Percentiles rank a stretch among this genome's conserved stretches.
Conservation (phyloP, 2,329 filamentous ascomycete species). For the Xylariales sp. region DNA sequence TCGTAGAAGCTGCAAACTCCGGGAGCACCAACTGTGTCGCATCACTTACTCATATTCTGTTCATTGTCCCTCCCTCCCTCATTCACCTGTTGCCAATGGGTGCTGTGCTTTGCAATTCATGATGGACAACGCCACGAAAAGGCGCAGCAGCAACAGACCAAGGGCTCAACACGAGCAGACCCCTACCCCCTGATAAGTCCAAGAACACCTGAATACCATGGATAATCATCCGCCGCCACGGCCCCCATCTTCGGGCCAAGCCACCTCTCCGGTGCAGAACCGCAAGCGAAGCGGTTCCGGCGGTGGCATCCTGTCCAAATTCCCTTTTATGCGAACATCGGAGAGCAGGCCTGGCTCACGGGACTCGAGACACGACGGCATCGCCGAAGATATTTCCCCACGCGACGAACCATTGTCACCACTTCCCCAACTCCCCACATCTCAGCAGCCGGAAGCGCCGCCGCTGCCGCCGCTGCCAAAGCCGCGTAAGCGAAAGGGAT, state of each 20-base stretch:
- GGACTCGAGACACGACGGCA: constrained; percentile 19
- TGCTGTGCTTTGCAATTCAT: no score
- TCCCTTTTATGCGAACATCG: constrained; percentile 60
- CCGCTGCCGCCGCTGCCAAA: constrained; percentile 38
- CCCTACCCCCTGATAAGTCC: constrained; percentile 6
- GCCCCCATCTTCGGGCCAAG: constrained; percentile 10
- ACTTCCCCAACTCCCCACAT: constrained; percentile 24
- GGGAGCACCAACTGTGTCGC: no score
- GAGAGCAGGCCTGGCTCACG: constrained; percentile 22
- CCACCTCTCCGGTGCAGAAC: constrained; percentile 20
- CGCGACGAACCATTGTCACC: no score
- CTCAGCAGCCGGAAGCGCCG: constrained; percentile 35
- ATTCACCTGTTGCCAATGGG: no score
- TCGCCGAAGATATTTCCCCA: constrained; percentile 15
- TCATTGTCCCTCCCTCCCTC: no score
- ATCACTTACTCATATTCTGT: no score
- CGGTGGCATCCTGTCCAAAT: constrained; percentile 61
- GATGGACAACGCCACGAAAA: no score
- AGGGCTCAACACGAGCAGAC: constrained; percentile 11
- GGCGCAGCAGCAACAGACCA: no score
- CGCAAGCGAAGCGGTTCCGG: constrained; percentile 53
- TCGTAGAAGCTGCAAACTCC: no score
- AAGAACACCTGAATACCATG: constrained; percentile 15
- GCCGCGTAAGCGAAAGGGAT: constrained; percentile 72
- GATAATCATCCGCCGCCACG: constrained; percentile 21